A percentile compares a stretch with the other conserved stretches of the same genome.
These are phyloP conservation scores for Oryza meridionalis DNA, from an alignment of 176 grass and related monocot genomes.

Conservation along the genomic window DNA sequence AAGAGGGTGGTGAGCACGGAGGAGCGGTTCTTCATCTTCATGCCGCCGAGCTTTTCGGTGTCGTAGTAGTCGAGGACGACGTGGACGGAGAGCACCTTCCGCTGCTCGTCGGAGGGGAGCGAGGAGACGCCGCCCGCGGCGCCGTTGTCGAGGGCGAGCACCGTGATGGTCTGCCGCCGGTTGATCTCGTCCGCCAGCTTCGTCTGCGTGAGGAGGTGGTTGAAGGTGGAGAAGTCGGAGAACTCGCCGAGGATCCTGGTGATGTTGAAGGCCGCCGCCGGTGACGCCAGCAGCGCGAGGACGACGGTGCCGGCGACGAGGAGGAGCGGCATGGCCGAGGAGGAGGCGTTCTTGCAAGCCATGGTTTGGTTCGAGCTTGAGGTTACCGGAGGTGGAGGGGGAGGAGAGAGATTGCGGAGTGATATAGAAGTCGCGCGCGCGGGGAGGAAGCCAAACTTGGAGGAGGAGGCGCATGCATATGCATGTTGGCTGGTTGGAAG, in stretches of 20 bases:
- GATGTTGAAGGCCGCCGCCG: constrained; percentile 51
- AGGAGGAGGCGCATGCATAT: not conserved
- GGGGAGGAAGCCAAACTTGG: not conserved
- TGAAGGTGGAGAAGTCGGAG: constrained; percentile 54
- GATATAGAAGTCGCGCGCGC: not conserved
- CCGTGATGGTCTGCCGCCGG: constrained; percentile 67
- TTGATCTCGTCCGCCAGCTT: constrained; percentile 77
- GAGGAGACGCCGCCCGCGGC: constrained; percentile 45
- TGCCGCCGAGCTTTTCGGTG: constrained; percentile 48
- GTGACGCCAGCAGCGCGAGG: constrained; percentile 30
- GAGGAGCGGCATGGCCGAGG: not conserved
- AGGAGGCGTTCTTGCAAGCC: not conserved
- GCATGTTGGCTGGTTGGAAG: too few relatives aligned
- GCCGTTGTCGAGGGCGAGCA: constrained; percentile 63
- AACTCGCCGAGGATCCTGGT: constrained; percentile 55
- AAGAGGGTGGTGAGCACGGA: constrained; percentile 61
- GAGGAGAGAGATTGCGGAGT: not conserved
- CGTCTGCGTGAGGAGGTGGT: constrained; percentile 49
- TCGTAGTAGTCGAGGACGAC: constrained; percentile 87
- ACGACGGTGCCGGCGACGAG: constrained; percentile 1
- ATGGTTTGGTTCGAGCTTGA: constrained; percentile 13
- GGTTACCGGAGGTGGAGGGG: not conserved
- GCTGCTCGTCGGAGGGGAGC: constrained; percentile 45
- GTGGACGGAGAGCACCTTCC: constrained; percentile 62
- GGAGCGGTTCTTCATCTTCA: constrained; percentile 60